Base-by-base conservation (phyloP, 2,329 filamentous ascomycete species). In the Penicillium thymicola region DNA sequence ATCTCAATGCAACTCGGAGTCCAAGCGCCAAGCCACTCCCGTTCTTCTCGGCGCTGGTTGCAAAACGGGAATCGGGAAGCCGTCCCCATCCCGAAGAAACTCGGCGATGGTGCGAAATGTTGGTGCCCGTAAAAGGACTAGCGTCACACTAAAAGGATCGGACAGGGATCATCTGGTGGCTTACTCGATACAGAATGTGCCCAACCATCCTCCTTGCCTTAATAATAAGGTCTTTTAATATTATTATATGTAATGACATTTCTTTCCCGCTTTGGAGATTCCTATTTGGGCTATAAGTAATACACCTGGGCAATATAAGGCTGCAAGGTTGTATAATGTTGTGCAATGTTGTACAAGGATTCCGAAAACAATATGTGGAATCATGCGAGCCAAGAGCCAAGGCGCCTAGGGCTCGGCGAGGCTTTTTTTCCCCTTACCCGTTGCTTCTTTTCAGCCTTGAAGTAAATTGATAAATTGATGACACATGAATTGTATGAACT, bases 51-150 rank as follows among this genome's bases (percentile, higher is more conserved):
- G 53, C 9, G 53, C 37, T 42, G 30, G 28, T 38, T 46, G 42
- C 42, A 36, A 42, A 51, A 27, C 27, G 48, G 48, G 47, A 16
- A 18, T 55, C 54, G 48, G 54, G 54, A 55, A 52, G 48, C 48
- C 48, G 54, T 46, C 28, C 28, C 30, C 36, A 41, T 55, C 34
- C 54, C 54, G 54, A 51, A n/a, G 44, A 34, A 7, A 30, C 16
- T 54, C 52, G 52, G 52, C 38, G 38, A 27, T 43, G 23, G 27
- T 27, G 40, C 16, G 21, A 34, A 54, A 14, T 16, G 21, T 5
- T 10, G 11, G 4, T 10, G 23, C 38, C 38, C 38, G 49, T 36
- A n/a, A 27, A 44, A 11, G 38, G 38, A 40, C 43, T 54, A 54
- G 51, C 32, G 43, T 11, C 36, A 27, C 34, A 6, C 42, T 40